Evolutionary conservation across 2,329 filamentous ascomycete species (phyloP).

Genomic region (Fusarium graminum): DNA sequence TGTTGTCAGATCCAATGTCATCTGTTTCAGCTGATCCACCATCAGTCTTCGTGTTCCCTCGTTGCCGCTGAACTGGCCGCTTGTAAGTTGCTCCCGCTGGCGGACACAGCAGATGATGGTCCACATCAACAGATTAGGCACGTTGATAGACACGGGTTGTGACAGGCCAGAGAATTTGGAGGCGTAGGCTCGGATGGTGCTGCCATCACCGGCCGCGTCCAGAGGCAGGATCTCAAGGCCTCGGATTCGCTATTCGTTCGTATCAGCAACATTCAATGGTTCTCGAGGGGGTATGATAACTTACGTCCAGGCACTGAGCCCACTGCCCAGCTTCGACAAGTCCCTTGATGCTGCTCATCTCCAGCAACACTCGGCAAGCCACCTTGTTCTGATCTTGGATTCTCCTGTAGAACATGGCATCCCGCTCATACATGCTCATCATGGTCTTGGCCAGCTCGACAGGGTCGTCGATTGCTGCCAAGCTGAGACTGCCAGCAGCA

Average conservation of each 20-base stretch:
- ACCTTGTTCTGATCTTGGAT: conserved; percentile 69
- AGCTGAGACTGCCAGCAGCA: conserved; percentile 69
- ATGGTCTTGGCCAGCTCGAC: conserved; percentile 71
- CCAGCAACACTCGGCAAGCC: conserved; percentile 68
- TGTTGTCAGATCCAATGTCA: conserved; percentile 90
- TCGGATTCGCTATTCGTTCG: conserved; percentile 72
- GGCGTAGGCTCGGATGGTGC: conserved; percentile 82
- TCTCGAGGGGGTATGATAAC: conserved; percentile 48
- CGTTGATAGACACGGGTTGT: conserved; percentile 85
- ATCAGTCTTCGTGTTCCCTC: conserved; percentile 73
- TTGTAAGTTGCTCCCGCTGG: conserved; percentile 78
- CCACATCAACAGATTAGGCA: conserved; percentile 94
- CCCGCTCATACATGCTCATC: conserved; percentile 73
- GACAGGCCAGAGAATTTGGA: conserved; percentile 84
- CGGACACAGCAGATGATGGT: conserved; percentile 87
- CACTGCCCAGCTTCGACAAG: conserved; percentile 67
- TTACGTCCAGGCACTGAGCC: conserved; percentile 70
- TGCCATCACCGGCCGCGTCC: conserved; percentile 78
- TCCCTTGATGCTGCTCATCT: conserved; percentile 72
- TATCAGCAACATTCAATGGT: conserved; percentile 31
- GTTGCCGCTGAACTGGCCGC: conserved; percentile 80
- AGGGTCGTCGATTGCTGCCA: conserved; percentile 71
- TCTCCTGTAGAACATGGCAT: conserved; percentile 70
- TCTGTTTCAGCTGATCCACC: conserved; percentile 79
- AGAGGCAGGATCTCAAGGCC: conserved; percentile 84